phyloP scores from a whole-genome alignment of 805 yeast species.

The Cyberlindnera subsufficiens region DNA sequence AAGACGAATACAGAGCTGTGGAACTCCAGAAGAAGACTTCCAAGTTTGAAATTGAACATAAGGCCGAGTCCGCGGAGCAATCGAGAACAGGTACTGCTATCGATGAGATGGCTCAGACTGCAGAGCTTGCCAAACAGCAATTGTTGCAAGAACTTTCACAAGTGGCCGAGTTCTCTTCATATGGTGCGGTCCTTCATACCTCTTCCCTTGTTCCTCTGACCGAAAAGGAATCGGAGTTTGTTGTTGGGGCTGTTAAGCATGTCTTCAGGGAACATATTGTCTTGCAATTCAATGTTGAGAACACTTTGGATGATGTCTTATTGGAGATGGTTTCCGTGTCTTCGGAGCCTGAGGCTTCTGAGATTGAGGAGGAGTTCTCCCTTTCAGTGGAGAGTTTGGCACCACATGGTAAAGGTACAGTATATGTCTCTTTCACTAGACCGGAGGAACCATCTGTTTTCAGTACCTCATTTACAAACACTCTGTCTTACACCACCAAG shows the following conservation, averaged over 20 bases:
- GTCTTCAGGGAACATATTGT: conserved; percentile 68
- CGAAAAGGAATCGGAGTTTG: conserved; percentile 90
- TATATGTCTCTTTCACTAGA: conserved; percentile 71
- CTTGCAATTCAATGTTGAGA: conserved; percentile 76
- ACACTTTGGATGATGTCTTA: conserved; percentile 75
- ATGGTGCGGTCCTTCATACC: conserved; percentile 72
- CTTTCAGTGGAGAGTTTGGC: conserved; percentile 66
- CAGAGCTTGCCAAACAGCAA: conserved; percentile 48
- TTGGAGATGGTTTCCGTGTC: conserved; percentile 72
- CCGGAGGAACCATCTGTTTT: conserved; percentile 41
- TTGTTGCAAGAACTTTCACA: conserved; percentile 63
- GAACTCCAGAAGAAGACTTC: conserved; percentile 51
- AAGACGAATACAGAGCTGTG: conserved; percentile 63
- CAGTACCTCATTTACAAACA: conserved; percentile 52
- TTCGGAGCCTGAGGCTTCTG: conserved; percentile 49
- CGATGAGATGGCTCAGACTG: conserved; percentile 17
- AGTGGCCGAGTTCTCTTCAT: conserved; percentile 66
- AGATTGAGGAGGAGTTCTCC: conserved; percentile 59
- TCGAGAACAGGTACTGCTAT: conserved; percentile 1
- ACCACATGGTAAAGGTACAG: conserved; percentile 67
- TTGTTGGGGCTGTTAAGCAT: conserved; percentile 79
- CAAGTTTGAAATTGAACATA: conserved; percentile 24
- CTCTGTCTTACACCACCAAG: conserved; percentile 66
- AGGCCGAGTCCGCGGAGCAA: conserved; percentile 5
- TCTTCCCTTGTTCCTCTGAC: conserved; percentile 65